A percentile compares a stretch with the other conserved stretches of the same genome.
These are phyloP conservation scores for Scutellaria minor DNA, from an alignment of 257 asterid species.

Conservation along the genomic window DNA sequence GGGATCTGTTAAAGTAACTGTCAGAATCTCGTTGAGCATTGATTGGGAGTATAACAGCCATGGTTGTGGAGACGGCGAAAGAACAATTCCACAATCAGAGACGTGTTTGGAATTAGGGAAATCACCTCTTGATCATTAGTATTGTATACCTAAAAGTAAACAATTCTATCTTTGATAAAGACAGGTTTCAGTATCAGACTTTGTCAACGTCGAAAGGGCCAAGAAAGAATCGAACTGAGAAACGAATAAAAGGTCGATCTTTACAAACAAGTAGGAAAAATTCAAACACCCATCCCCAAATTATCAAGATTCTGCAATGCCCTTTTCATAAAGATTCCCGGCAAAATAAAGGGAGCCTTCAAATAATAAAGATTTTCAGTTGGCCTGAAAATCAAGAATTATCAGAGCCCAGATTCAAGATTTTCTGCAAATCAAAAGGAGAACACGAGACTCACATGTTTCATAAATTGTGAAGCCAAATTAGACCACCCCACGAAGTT, in stretches of 20 bases:
- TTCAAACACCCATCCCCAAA: conserved; percentile 38
- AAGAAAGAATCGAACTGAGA: conserved; percentile 37
- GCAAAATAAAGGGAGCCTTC: conserved; percentile 29
- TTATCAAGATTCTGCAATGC: conserved; percentile 36
- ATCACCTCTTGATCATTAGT: conserved; percentile 43
- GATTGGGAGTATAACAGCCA: conserved; percentile 36
- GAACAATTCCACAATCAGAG: conserved; percentile 43
- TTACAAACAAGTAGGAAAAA: conserved; percentile 25
- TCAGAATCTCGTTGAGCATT: conserved; percentile 39
- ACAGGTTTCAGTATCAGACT: conserved; percentile 51
- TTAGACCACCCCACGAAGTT: conserved; percentile 31
- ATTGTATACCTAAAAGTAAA: conserved; percentile 20
- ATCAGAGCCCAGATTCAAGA: conserved; percentile 38
- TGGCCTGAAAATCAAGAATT: conserved; percentile 42
- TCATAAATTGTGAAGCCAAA: conserved; percentile 36
- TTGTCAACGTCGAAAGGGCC: conserved; percentile 39
- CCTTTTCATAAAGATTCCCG: conserved; percentile 19
- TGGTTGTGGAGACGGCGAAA: conserved; percentile 23
- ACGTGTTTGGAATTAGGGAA: conserved; percentile 26
- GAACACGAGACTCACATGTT: conserved; percentile 33
- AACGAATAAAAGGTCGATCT: conserved; percentile 31
- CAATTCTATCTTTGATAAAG: conserved; percentile 53
- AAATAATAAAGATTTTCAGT: too few relatives aligned
- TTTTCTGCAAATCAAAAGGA: conserved; percentile 31
- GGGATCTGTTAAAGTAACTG: conserved; percentile 35